Percentiles rank a stretch among this genome's conserved stretches.
Evolutionary conservation across 768 basidiomycete species (phyloP).

Genomic region (Hebeloma cylindrosporum): DNA sequence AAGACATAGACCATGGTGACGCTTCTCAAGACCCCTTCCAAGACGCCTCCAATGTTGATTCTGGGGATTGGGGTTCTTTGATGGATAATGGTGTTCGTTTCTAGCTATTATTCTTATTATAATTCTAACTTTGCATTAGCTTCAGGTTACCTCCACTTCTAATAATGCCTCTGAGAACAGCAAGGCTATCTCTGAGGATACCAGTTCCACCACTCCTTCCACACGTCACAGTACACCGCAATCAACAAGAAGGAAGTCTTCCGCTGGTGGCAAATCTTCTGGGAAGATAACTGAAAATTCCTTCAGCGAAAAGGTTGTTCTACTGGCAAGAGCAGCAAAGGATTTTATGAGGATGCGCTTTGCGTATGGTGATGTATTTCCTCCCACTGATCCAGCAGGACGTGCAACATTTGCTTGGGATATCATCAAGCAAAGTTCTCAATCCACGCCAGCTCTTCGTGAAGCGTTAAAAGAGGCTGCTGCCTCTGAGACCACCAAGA

Average conservation of each 20-base stretch:
- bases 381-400: background rate
- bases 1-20: background rate
- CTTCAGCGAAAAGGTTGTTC: background rate
- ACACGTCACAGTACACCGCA: background rate
- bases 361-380: background rate
- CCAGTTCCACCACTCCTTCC: background rate
- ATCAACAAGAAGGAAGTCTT: background rate
- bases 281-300: background rate
- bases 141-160: too few species aligned
- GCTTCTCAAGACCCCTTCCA: background rate
- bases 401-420: background rate
- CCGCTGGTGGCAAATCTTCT: background rate
- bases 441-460: background rate
- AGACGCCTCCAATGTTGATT: slow-evolving; percentile 22
- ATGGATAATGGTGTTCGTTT: too few species aligned
- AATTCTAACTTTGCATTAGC: too few species aligned
- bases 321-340: background rate
- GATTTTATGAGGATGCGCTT: background rate
- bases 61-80: slow-evolving; percentile 18
- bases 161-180: slow-evolving; percentile 15
- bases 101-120: too few species aligned
- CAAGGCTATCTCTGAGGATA: background rate
- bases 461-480: background rate
- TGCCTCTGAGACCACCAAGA: background rate
- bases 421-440: background rate